Evolutionary conservation across 2,329 filamentous ascomycete genomes (phyloP), one percentile per base, ranked within the genome.

Genomic region (Didymella arachidicola): DNA sequence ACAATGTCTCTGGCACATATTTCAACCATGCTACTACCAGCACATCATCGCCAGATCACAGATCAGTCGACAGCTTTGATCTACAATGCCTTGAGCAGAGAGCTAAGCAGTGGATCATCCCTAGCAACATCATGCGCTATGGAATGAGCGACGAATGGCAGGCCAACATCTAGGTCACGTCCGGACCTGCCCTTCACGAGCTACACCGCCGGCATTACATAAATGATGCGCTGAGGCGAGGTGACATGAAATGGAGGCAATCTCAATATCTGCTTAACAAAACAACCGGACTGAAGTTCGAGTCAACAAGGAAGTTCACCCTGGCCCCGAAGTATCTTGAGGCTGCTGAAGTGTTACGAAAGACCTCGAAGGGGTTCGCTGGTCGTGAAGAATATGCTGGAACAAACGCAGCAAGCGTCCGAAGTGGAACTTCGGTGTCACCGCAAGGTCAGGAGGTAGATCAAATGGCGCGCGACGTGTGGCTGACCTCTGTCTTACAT

Each of bases 61-160:
- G 26, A 10, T 0, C 39, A 42, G 22, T 14, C 4, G 39, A 26
- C 22, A 18, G 22, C 22, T 29, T 32, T 22, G 43, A 46, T n/a
- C 7, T 22, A 11, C 7, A 32, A 32, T 26, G n/a, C 11, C 6
- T 14, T 29, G 18, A 19, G 18, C n/a, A 16, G 2, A 19, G n/a
- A 19, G 22, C 3, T 8, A n/a, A 30, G 26, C 27, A 46, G n/a
- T 32, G 27, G 27, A 10, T 1, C 7, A 32, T 19, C 18, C 16
- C 27, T 8, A n/a, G 7, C 6, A 29, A 29, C n/a, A 3, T 18
- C 26, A 12, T 25, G 7, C 14, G 14, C 25, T 30, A 44, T 10
- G 43, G 43, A 2, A 22, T 22, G 22, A 46, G 43, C n/a, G 43
- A 32, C 14, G 43, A 32, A 46, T 46, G 43, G 43, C 43, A 32